phyloP scores from a whole-genome alignment of 2,329 filamentous ascomycete genomes.

The Achaetomium macrosporum region DNA sequence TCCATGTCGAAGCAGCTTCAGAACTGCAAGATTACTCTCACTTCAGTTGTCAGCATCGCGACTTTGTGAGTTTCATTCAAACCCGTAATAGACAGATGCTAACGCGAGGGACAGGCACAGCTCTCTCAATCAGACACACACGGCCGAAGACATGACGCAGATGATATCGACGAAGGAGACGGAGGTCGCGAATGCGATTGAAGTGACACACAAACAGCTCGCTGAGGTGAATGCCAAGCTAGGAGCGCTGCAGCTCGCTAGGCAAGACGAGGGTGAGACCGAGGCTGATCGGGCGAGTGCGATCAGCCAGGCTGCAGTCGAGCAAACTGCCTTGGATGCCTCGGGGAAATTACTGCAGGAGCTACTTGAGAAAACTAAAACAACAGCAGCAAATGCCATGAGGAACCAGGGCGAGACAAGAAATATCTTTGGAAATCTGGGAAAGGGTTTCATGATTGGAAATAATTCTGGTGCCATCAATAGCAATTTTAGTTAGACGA shows the following conservation, averaged over 20 bases:
- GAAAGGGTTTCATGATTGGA: too few species aligned
- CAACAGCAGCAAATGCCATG: slow-evolving; percentile 15
- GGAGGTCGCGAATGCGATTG: not conserved
- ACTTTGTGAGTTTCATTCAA: slow-evolving; percentile 30
- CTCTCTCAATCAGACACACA: not conserved
- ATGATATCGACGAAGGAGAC: not conserved
- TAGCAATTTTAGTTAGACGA: too few species aligned
- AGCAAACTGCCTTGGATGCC: slow-evolving; percentile 12
- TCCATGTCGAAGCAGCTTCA: slow-evolving; percentile 32
- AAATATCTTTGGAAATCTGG: slow-evolving; percentile 6
- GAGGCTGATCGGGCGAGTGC: slow-evolving; percentile 14
- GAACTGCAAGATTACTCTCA: slow-evolving; percentile 30
- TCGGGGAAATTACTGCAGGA: slow-evolving; percentile 15
- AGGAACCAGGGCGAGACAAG: slow-evolving; percentile 8
- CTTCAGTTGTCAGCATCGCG: slow-evolving; percentile 27
- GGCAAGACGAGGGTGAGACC: slow-evolving; percentile 13
- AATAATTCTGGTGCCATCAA: too few species aligned
- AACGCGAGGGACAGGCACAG: not conserved
- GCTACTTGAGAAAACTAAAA: slow-evolving; percentile 15
- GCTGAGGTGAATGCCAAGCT: slow-evolving; percentile 16
- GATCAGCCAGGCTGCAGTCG: slow-evolving; percentile 14
- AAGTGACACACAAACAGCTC: slow-evolving; percentile 8
- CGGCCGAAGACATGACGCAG: not conserved
- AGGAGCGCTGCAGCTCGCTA: slow-evolving; percentile 9
- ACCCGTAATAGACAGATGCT: not conserved